phyloP scores from a whole-genome alignment of 768 basidiomycete species.

The Lactarius vividus region DNA sequence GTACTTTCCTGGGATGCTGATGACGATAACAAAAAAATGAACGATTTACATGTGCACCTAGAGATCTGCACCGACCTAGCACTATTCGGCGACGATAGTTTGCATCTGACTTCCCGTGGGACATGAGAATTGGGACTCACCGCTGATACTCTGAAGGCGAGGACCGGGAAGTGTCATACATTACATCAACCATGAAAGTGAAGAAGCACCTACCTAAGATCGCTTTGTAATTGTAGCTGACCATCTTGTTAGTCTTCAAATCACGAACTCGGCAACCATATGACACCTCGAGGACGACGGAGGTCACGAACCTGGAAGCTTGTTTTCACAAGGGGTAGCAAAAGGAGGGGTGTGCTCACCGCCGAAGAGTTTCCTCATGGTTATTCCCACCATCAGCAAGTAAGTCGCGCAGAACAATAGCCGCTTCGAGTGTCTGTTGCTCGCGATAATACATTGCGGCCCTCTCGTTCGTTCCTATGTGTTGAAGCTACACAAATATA shows the following conservation, averaged over 20 bases:
- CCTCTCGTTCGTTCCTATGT: slow-evolving; percentile 19
- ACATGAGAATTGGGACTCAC: neutral
- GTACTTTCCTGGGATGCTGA: slow-evolving; percentile 9
- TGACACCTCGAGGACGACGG: slow-evolving; percentile 10
- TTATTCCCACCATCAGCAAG: neutral
- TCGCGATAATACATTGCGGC: slow-evolving; percentile 11
- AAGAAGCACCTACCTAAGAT: neutral
- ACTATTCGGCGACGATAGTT: neutral
- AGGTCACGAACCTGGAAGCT: slow-evolving; percentile 15
- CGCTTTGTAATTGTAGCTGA: slow-evolving; percentile 5
- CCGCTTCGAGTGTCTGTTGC: slow-evolving; percentile 20
- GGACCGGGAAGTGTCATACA: neutral
- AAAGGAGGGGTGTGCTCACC: slow-evolving; percentile 7
- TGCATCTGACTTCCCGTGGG: neutral
- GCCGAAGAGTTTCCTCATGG: slow-evolving; percentile 3
- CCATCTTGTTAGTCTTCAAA: slow-evolving; percentile 12
- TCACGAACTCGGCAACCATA: slow-evolving; percentile 16
- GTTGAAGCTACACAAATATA: slow-evolving; percentile 7
- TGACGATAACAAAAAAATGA: neutral
- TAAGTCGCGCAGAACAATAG: slow-evolving; percentile 18
- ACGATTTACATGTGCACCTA: neutral
- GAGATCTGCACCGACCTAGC: slow-evolving; percentile 6
- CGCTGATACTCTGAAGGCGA: slow-evolving; percentile 1
- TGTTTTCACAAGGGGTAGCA: no score
- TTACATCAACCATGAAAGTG: neutral